phyloP scores from a whole-genome alignment of 2,329 filamentous ascomycete genomes.

The Madurella fahalii region DNA sequence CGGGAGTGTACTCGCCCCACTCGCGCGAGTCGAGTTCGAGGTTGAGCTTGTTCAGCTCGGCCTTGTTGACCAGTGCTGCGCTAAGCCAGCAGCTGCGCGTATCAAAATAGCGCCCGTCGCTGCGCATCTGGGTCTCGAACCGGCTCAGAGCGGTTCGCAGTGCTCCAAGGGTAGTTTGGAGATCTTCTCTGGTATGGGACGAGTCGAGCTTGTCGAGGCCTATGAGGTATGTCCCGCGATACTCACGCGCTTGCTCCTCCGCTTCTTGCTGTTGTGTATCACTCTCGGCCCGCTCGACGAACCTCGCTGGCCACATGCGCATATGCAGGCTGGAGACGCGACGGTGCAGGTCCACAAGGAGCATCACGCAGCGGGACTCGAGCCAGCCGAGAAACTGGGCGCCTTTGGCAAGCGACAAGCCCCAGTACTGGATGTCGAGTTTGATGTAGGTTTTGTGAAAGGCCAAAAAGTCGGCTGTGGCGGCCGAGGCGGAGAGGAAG shows the following conservation, averaged over 20 bases:
- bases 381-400: constrained; percentile 59
- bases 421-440: constrained; percentile 64
- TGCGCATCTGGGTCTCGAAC: constrained; percentile 47
- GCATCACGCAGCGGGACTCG: constrained; percentile 54
- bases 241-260: constrained; percentile 40
- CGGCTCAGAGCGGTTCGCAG: constrained; percentile 43
- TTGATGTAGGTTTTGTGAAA: constrained; percentile 53
- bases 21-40: constrained; percentile 44
- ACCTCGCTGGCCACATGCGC: constrained; percentile 61
- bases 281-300: constrained; percentile 37
- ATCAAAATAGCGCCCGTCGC: constrained; percentile 47
- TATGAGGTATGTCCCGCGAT: constrained; percentile 58
- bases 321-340: constrained; percentile 48
- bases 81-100: constrained; percentile 46
- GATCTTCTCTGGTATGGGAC: constrained; percentile 37
- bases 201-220: constrained; percentile 43
- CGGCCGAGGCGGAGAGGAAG: constrained; percentile 36
- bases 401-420: constrained; percentile 50
- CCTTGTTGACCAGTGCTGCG: constrained; percentile 35
- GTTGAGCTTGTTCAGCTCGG: constrained; percentile 40
- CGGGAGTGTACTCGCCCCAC: constrained; percentile 45
- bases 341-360: constrained; percentile 57
- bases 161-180: constrained; percentile 38
- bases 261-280: constrained; percentile 14
- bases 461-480: constrained; percentile 41